Percentiles rank a stretch among this genome's conserved stretches.
Conservation (phyloP, 2,329 filamentous ascomycete species). For the Aspergillus persii region DNA sequence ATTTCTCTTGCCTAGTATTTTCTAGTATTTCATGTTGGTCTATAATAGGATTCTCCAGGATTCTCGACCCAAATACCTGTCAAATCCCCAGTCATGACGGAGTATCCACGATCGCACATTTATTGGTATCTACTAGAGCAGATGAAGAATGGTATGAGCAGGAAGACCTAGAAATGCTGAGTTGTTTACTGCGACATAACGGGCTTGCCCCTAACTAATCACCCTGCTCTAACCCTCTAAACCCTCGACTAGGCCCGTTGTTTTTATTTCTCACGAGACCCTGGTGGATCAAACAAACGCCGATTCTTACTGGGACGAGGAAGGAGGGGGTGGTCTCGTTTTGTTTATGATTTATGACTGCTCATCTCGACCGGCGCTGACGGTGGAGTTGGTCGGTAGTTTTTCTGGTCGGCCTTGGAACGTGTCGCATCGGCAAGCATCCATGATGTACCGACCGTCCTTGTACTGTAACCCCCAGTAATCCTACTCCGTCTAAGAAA, state of each 20-base stretch:
- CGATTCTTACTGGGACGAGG: constrained; percentile 13
- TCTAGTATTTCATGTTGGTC: too few species aligned
- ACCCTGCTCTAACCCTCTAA: neutral
- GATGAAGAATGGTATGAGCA: neutral
- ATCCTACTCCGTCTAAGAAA: neutral
- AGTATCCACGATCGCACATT: too few species aligned
- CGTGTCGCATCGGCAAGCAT: constrained; percentile 11
- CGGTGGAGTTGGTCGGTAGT: constrained; percentile 8
- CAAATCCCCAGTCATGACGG: too few species aligned
- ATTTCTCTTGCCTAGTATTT: too few species aligned
- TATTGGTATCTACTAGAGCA: too few species aligned
- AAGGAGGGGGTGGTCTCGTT: neutral
- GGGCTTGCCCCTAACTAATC: neutral
- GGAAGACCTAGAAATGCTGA: neutral
- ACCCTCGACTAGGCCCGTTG: neutral
- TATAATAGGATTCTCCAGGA: too few species aligned
- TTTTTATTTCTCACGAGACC: constrained; percentile 15
- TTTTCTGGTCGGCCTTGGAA: constrained; percentile 7
- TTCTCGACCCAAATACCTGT: too few species aligned
- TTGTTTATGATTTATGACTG: constrained; percentile 16
- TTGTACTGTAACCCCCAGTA: neutral
- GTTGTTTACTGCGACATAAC: neutral
- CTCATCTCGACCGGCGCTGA: constrained; percentile 12
- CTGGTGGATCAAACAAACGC: constrained; percentile 13
- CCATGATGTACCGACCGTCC: neutral